Evolutionary conservation across 345 rosid genomes (phyloP).

Genomic region (Bretschneidera sinensis): DNA sequence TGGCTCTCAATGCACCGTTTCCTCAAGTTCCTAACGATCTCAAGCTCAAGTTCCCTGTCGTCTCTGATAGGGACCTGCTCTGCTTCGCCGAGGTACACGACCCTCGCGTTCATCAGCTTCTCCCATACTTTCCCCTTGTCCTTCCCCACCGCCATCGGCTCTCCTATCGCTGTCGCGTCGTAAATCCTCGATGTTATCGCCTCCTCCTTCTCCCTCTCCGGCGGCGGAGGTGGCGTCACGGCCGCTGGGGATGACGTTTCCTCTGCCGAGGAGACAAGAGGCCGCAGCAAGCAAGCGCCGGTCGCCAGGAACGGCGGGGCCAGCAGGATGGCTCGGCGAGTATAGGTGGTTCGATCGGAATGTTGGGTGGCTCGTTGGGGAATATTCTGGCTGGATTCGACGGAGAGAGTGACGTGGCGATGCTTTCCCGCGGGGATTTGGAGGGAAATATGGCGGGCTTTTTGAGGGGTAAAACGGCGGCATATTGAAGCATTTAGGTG

Average conservation of each 20-base stretch:
- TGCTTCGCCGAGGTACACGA: constrained; percentile 82
- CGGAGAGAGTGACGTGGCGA: constrained; percentile 9
- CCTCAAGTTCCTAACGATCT: constrained; percentile 58
- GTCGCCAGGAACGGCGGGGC: constrained; percentile 17
- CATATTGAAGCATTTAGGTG: no score
- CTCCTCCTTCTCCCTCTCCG: constrained; percentile 28
- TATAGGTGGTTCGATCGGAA: constrained; percentile 16
- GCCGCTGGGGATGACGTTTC: background rate
- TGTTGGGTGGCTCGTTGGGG: constrained; percentile 11
- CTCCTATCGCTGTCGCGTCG: constrained; percentile 84
- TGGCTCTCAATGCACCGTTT: constrained; percentile 53
- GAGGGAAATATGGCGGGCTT: constrained; percentile 10
- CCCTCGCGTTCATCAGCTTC: constrained; percentile 72
- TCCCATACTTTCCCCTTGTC: constrained; percentile 84
- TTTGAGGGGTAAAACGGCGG: background rate
- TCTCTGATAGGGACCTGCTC: constrained; percentile 84
- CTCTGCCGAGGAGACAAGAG: constrained; percentile 9
- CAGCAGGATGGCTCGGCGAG: constrained; percentile 21
- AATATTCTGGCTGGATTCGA: constrained; percentile 20
- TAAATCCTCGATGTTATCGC: constrained; percentile 56
- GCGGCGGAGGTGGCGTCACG: constrained; percentile 12
- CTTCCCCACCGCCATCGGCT: constrained; percentile 85
- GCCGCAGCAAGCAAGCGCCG: constrained; percentile 12
- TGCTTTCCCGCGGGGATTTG: background rate
- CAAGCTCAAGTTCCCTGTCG: constrained; percentile 73